phyloP scores from a whole-genome alignment of 2,329 filamentous ascomycete species.

The Pestalotiopsis sp. region DNA sequence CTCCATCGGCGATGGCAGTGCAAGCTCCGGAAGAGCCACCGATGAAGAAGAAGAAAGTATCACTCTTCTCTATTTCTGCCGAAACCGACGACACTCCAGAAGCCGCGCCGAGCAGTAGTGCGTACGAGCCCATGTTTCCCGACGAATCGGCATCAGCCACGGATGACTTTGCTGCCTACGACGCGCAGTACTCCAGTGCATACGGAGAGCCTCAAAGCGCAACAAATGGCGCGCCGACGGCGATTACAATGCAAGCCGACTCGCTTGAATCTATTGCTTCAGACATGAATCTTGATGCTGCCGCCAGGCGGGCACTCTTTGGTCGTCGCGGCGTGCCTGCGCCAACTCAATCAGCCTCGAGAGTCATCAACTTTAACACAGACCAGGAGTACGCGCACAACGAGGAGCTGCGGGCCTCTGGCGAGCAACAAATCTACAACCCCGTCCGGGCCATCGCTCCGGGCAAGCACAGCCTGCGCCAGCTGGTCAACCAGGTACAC shows the following conservation, averaged over 20 bases:
- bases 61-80: conserved; percentile 66
- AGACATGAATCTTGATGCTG: conserved; percentile 75
- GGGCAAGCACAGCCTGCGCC: conserved; percentile 85
- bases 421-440: conserved; percentile 74
- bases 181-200: conserved; percentile 30
- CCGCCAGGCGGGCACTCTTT: conserved; percentile 81
- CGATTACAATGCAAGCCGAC: conserved; percentile 33
- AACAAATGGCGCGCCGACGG: conserved; percentile 15
- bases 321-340: conserved; percentile 59
- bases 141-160: conserved; percentile 26
- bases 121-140: conserved; percentile 56
- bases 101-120: conserved; percentile 20
- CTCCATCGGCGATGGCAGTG: conserved; percentile 18
- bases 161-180: conserved; percentile 35
- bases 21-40: conserved; percentile 23
- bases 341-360: conserved; percentile 49
- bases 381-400: conserved; percentile 86
- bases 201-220: conserved; percentile 24
- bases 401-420: conserved; percentile 69
- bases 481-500: conserved; percentile 80
- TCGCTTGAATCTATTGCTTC: conserved; percentile 71
- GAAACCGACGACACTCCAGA: conserved; percentile 32
- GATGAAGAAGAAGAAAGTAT: conserved; percentile 59
- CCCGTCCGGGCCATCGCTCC: conserved; percentile 80
- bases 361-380: conserved; percentile 84